phyloP scores from a whole-genome alignment of 1,139 yeast genomes.

The Yamadazyma triangularis region DNA sequence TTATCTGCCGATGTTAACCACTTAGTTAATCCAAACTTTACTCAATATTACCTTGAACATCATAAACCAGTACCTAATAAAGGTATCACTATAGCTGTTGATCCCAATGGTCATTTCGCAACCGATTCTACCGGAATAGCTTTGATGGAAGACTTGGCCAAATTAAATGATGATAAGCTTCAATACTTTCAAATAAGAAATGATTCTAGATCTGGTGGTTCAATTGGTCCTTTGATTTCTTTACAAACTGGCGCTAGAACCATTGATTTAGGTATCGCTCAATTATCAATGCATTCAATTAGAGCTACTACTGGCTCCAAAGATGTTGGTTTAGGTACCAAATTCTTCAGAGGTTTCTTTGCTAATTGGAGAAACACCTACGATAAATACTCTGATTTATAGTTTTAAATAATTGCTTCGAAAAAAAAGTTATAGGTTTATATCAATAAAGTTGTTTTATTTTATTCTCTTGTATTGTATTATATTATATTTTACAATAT shows the following conservation, averaged over 20 bases:
- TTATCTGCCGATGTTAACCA: constrained; percentile 48
- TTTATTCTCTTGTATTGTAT: no score
- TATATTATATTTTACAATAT: no score
- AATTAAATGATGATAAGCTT: constrained; percentile 21
- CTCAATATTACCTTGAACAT: constrained; percentile 29
- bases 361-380: constrained; percentile 30
- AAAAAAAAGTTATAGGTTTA: no score
- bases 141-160: constrained; percentile 29
- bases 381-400: constrained; percentile 19
- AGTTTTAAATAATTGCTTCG: constrained; percentile 2
- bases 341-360: constrained; percentile 35
- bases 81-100: constrained; percentile 37
- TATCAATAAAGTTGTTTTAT: no score
- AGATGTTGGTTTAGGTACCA: constrained; percentile 40
- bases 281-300: constrained; percentile 44
- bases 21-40: constrained; percentile 42
- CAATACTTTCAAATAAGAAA: constrained; percentile 44
- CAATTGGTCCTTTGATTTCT: constrained; percentile 40
- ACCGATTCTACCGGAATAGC: constrained; percentile 39
- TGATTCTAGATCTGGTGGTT: constrained; percentile 41
- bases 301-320: constrained; percentile 40
- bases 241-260: constrained; percentile 42
- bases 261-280: constrained; percentile 44
- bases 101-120: constrained; percentile 39
- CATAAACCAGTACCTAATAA: constrained; percentile 41